A percentile compares a stretch with the other conserved stretches of the same genome.
Evolutionary conservation across 768 basidiomycete genomes (phyloP).

Genomic region (Basidioascus undulatus): DNA sequence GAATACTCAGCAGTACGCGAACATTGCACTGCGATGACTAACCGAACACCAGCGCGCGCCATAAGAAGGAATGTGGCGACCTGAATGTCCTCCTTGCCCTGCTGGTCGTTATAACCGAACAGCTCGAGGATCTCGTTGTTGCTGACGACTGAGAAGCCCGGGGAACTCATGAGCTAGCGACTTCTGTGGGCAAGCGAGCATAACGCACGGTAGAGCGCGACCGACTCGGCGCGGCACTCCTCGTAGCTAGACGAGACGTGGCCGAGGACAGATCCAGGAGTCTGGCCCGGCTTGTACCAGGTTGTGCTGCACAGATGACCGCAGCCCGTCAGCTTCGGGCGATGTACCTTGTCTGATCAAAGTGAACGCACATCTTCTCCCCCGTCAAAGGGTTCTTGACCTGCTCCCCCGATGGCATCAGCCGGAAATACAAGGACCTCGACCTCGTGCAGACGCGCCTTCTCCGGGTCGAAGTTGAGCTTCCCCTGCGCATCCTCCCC

Average conservation of each 20-base stretch:
- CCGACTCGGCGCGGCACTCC: slow-evolving; percentile 77
- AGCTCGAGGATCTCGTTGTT: slow-evolving; percentile 53
- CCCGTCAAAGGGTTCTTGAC: slow-evolving; percentile 11
- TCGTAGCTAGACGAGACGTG: slow-evolving; percentile 79
- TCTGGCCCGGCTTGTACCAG: slow-evolving; percentile 78
- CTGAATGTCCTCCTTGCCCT: slow-evolving; percentile 51
- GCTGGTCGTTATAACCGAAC: slow-evolving; percentile 47
- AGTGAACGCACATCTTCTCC: too few relatives aligned
- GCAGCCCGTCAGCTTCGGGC: background rate
- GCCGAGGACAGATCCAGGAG: slow-evolving; percentile 54
- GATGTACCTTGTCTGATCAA: too few relatives aligned
- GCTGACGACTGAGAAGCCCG: slow-evolving; percentile 31
- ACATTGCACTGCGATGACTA: too few relatives aligned
- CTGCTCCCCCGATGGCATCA: background rate
- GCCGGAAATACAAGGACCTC: too few relatives aligned
- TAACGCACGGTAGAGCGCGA: slow-evolving; percentile 47
- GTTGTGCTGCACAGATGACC: slow-evolving; percentile 27
- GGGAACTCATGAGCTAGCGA: too few relatives aligned
- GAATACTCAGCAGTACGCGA: too few relatives aligned
- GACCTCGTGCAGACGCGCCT: slow-evolving; percentile 19
- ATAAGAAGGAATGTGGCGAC: slow-evolving; percentile 60
- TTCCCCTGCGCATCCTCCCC: slow-evolving; percentile 49
- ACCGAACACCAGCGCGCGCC: slow-evolving; percentile 39
- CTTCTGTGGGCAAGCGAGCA: background rate
- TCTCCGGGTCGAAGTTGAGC: slow-evolving; percentile 57